Evolutionary conservation across 495 filamentous ascomycete species (phyloP), one percentile per base, ranked within the genome.

Genomic region (Podospora sp.): DNA sequence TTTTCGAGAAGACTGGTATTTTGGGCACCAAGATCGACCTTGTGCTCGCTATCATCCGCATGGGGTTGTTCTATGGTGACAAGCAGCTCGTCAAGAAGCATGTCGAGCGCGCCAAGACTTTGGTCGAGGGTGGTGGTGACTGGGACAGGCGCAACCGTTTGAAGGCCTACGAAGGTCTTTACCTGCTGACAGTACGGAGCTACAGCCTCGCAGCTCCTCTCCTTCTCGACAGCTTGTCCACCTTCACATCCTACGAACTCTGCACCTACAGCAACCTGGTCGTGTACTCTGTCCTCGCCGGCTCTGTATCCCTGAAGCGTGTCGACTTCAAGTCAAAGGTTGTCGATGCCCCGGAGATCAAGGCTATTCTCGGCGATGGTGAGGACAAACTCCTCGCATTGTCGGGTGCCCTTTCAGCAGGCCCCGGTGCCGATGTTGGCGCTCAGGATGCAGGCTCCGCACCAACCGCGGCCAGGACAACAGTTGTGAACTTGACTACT

Each of bases 321-420:
- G 92, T 98, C 12, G 95, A 99, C 78, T 99, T 99, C 85, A 99
- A 99, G 83, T 91, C 90, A 64, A 97, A 97, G 81, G 95, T 99
- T 21, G 92, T 97, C 52, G 95, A 99, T 78, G 96, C 95, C 14
- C 94, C 95, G 3, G 95, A 99, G 80, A 97, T 98, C 83, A 92
- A 92, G 78, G 96, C 95, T 20, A 94, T 99, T 58, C 85, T 99
- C 9, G 95, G 96, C 63, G 89, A 93, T 71, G 88, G 90, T 25
- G 92, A 94, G 62, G 94, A 97, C 69, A 92, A 91, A 72, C 79
- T 96, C 36, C 85, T 92, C 50, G 93, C 92, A 0, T 80, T 97
- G 53, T 83, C 86, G 24, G 93, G 93, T 5, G 87, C 89, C 53
- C 79, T 90, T 25, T 92, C 92, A 3, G 87, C 92, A 4, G 93